A percentile compares a stretch with the other conserved stretches of the same genome.
Conservation (phyloP, 805 yeast genomes). For the Saccharomycopsis capsularis region DNA sequence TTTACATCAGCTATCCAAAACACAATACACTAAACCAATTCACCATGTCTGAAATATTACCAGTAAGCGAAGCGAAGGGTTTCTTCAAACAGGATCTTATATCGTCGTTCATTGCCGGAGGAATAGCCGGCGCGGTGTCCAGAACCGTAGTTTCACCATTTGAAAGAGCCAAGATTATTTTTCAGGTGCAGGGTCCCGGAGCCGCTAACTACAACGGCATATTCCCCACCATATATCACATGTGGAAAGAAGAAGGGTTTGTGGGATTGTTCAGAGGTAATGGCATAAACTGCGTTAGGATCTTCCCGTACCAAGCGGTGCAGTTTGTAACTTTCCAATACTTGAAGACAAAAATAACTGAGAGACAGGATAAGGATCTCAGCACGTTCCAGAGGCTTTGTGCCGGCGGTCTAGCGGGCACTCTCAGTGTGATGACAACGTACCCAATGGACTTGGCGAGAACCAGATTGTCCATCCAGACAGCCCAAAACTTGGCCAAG, state of each 20-base stretch:
- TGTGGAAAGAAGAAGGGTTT: constrained; percentile 89
- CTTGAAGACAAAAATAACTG: constrained; percentile 31
- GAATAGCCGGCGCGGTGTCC: constrained; percentile 72
- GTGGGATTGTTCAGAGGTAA: constrained; percentile 87
- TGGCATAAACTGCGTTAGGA: constrained; percentile 80
- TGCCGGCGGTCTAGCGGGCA: constrained; percentile 80
- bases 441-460: constrained; percentile 90
- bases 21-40: too few relatives aligned
- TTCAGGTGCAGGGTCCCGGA: constrained; percentile 74
- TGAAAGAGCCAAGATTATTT: constrained; percentile 85
- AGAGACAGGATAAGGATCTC: constrained; percentile 29
- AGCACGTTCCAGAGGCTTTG: constrained; percentile 53
- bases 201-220: constrained; percentile 56
- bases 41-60: constrained; percentile 6
- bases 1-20: too few relatives aligned
- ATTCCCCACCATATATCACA: constrained; percentile 62
- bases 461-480: constrained; percentile 83
- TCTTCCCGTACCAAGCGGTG: constrained; percentile 90
- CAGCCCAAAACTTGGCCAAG: constrained; percentile 51
- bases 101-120: constrained; percentile 65
- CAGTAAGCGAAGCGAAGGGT: constrained; percentile 1
- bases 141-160: constrained; percentile 89
- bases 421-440: constrained; percentile 70
- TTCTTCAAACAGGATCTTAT: constrained; percentile 37
- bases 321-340: constrained; percentile 82